Percentiles rank a stretch among this genome's conserved stretches.
phyloP scores from a whole-genome alignment of 768 basidiomycete genomes.

The Tulasnella sp. region DNA sequence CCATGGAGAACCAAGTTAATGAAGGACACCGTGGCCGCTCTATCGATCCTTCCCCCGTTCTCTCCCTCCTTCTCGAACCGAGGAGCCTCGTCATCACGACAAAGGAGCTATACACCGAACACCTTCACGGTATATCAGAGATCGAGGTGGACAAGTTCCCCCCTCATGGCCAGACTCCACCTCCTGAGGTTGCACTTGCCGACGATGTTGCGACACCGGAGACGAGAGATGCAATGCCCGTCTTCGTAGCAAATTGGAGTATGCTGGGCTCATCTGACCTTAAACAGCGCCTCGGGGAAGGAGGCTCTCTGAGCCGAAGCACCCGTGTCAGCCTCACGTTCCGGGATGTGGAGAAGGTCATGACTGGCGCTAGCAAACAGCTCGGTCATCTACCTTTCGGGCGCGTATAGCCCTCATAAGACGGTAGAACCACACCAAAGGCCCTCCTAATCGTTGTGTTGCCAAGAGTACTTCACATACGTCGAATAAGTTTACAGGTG shows the following conservation, averaged over 20 bases:
- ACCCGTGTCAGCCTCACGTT: slow-evolving; percentile 76
- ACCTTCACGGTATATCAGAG: slow-evolving; percentile 73
- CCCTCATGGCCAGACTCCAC: slow-evolving; percentile 14
- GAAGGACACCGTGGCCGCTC: slow-evolving; percentile 30
- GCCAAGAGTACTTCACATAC: no score
- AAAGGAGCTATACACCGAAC: slow-evolving; percentile 50
- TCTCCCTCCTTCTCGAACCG: slow-evolving; percentile 70
- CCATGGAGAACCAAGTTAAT: no score
- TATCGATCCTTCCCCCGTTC: slow-evolving; percentile 52
- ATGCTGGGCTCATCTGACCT: slow-evolving; percentile 35
- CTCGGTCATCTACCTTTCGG: no score
- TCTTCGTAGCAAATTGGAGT: slow-evolving; percentile 55
- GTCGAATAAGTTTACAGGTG: no score
- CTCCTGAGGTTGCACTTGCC: no score
- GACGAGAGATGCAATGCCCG: slow-evolving; percentile 23
- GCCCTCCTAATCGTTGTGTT: no score
- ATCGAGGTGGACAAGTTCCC: slow-evolving; percentile 36
- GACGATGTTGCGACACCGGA: slow-evolving; percentile 16
- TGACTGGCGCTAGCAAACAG: slow-evolving; percentile 21
- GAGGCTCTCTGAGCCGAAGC: slow-evolving; percentile 43
- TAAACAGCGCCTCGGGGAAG: slow-evolving; percentile 32
- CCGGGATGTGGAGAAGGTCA: slow-evolving; percentile 61
- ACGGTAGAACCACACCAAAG: no score
- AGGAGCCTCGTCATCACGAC: slow-evolving; percentile 74
- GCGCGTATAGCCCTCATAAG: no score